Evolutionary conservation across 768 basidiomycete genomes (phyloP), one percentile per base, ranked within the genome.

Genomic region (Tylopilus balloui): DNA sequence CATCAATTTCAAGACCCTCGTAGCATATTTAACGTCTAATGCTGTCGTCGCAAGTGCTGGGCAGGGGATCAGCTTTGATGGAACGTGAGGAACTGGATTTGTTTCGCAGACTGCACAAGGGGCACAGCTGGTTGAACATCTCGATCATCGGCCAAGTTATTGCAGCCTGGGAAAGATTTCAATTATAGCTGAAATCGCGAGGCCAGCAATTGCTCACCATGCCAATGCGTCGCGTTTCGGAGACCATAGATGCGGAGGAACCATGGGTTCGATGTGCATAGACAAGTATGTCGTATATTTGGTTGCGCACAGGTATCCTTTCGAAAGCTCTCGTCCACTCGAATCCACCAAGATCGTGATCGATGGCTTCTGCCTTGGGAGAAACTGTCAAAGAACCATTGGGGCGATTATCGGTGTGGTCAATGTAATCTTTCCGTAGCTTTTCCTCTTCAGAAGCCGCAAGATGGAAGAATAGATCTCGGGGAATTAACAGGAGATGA

Each of bases 71-170:
- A 20, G 39, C 40, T 51, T 61, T 64, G 49, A 57, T 37, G 24
- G 62, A 31, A 47, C 58, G 66, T 0, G 51, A 43, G 15, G 54
- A 25, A 48, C 44, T 53, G 15, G 63, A 55, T 53, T 76, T 77
- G 47, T 63, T 68, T 54, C 75, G 71, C 41, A 72, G 51, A 51
- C 69, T 77, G 65, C 76, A 77, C 19, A 74, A 50, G 0, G 84
- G 84, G 56, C 84, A 86, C 35, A 84, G 65, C 27, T 75, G 76
- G 34, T 75, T 70, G 64, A 86, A 86, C 31, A 79, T 75, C 61
- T 86, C 84, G 6, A 79, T 74, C 81, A 86, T 86, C 4, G 84
- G 81, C 83, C 83, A 86, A 8, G 84, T 85, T 47, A 86, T 76
- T 20, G 72, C 72, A 23, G 81, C 77, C 84, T 86, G 38, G n/a